Conservation (phyloP, 495 filamentous ascomycete species). For the Ascobolus immersus region DNA sequence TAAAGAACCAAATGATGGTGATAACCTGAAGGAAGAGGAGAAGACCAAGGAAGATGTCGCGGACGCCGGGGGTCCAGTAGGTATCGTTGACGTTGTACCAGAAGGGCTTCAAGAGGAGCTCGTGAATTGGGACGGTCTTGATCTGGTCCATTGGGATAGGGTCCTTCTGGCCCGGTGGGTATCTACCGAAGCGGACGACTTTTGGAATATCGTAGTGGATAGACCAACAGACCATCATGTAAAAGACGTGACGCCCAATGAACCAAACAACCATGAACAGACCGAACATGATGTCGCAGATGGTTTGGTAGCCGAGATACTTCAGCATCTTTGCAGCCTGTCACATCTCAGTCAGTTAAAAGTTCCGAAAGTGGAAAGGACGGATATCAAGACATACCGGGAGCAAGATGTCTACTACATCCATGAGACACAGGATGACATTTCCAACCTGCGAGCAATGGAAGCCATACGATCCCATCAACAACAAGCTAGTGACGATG, state of each 20-base stretch:
- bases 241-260: conserved; percentile 55
- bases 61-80: conserved; percentile 48
- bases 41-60: conserved; percentile 47
- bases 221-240: conserved; percentile 51
- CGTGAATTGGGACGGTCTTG: conserved; percentile 26
- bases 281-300: conserved; percentile 67
- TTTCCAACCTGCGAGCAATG: conserved; percentile 67
- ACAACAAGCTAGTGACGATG: conserved; percentile 58
- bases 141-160: conserved; percentile 21
- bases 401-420: conserved; percentile 68
- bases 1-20: conserved; percentile 65
- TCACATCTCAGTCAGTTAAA: background rate
- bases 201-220: conserved; percentile 43
- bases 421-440: conserved; percentile 76
- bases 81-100: conserved; percentile 45
- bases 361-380: background rate
- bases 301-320: conserved; percentile 46
- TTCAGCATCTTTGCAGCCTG: conserved; percentile 87
- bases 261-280: conserved; percentile 75
- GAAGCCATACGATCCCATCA: conserved; percentile 59
- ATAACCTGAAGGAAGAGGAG: conserved; percentile 57
- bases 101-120: conserved; percentile 31
- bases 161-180: conserved; percentile 14
- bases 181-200: conserved; percentile 44
- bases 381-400: conserved; percentile 43